Evolutionary conservation across 2,329 filamentous ascomycete species (phyloP).

Genomic region (Capronia epimyces): DNA sequence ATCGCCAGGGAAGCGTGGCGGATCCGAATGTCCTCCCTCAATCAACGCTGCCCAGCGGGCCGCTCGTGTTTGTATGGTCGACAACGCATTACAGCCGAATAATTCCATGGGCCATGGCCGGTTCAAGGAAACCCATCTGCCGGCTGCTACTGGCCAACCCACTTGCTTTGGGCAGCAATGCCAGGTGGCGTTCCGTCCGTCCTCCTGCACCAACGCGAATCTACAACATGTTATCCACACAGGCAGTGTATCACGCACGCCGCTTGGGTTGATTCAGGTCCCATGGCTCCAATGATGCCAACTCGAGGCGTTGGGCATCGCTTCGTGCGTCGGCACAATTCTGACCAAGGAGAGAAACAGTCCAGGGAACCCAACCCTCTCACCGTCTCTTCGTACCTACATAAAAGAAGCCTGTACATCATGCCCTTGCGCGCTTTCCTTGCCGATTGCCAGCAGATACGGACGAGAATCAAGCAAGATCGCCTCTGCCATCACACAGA

Average conservation of each 20-base stretch:
- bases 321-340: background rate
- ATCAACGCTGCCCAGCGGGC: too few relatives aligned
- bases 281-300: too few relatives aligned
- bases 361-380: conserved; percentile 3
- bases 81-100: too few relatives aligned
- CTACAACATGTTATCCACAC: too few relatives aligned
- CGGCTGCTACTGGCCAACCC: conserved; percentile 1
- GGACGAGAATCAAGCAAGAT: background rate
- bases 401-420: background rate
- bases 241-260: too few relatives aligned
- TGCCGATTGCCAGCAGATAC: background rate
- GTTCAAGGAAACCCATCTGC: background rate
- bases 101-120: too few relatives aligned
- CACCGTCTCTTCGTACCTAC: background rate
- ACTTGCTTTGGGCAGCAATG: conserved; percentile 11
- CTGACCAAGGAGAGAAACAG: too few relatives aligned
- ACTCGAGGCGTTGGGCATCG: background rate
- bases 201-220: background rate
- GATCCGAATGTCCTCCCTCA: too few relatives aligned
- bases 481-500: background rate
- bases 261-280: too few relatives aligned
- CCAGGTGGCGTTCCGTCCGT: background rate
- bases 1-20: too few relatives aligned
- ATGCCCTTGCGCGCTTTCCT: background rate
- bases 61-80: too few relatives aligned